Base-by-base conservation (phyloP, 257 asterid genomes). In the Capsicum baccatum region DNA sequence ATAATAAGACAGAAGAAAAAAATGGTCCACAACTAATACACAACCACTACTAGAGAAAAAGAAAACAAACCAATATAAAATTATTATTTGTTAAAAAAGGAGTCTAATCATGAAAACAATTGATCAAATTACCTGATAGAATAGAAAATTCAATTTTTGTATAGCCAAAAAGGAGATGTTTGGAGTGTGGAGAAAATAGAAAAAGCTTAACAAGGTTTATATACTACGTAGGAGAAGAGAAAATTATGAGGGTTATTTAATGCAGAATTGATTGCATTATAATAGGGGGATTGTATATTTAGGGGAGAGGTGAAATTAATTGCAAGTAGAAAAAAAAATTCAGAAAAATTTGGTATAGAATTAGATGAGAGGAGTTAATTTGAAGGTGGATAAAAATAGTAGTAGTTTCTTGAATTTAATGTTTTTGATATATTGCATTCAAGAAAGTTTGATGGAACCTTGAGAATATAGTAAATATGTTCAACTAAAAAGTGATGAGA, bases 341-440 rank as follows among this genome's bases (percentile, higher is more conserved):
- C 48, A 78, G 81, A 78, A 78, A 26, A 76, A 78, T 78, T 78
- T 54, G 81, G 81, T 54, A 26, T 14, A 78, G 62, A 76, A 66
- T 66, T 35, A 52, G 81, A 76, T 52, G 63, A 21, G 63, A 52
- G 58, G 81, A 78, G 26, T 54, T 54, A 78, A 54, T 8, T 78
- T 54, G 7, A 73, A 48, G 59, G 6, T 54, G 4, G 62, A 74
- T 26, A 54, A 44, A 74, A 78, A 76, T 76, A 76, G 81, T 64
- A 21, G 70, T 76, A 1, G 8, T 69, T 69, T 69, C 79, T 78
- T 52, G 48, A 26, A 78, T 78, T 69, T 78, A 78, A 54, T 78
- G 44, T 26, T 6, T 39, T 69, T 56, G 54, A 48, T 52, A 9
- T 14, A 26, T 73, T 52, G 81, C 81, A 52, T 76, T 21, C 4